A percentile compares a stretch with the other conserved stretches of the same genome.
phyloP scores from a whole-genome alignment of 1,284 basidiomycete species.

The Trichosporon faecale region DNA sequence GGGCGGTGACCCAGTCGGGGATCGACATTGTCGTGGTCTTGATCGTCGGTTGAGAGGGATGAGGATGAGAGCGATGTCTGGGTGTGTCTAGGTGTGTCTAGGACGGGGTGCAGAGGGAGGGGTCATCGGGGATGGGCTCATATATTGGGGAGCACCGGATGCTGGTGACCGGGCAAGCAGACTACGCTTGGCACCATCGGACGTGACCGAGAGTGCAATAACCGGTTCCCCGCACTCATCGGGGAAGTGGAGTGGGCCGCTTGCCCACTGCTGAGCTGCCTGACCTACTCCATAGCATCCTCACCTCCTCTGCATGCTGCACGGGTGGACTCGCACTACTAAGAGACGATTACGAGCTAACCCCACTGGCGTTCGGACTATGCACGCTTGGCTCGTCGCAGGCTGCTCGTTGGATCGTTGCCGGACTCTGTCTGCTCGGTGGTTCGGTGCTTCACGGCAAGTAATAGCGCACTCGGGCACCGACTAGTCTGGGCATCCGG shows the following conservation, averaged over 20 bases:
- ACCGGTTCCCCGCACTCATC: neutral
- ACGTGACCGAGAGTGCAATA: neutral
- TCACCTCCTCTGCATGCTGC: too few species aligned
- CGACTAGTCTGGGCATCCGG: too few species aligned
- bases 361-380: neutral
- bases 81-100: neutral
- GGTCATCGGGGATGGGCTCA: neutral
- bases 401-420: too few species aligned
- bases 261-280: neutral
- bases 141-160: neutral
- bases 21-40: slow-evolving; percentile 5
- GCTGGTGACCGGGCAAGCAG: neutral
- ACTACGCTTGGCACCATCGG: neutral
- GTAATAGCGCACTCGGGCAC: too few species aligned
- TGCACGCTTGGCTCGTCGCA: neutral
- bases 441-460: too few species aligned
- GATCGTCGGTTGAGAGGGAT: neutral
- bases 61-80: neutral
- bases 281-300: too few species aligned
- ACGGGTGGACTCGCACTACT: too few species aligned
- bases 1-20: slow-evolving; percentile 15
- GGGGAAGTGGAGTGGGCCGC: neutral
- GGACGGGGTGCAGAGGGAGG: neutral
- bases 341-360: neutral
- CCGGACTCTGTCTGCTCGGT: too few species aligned